These are phyloP conservation scores for Fusarium nematophilum DNA, from an alignment of 2,329 filamentous ascomycete species.

Conservation along the genomic window DNA sequence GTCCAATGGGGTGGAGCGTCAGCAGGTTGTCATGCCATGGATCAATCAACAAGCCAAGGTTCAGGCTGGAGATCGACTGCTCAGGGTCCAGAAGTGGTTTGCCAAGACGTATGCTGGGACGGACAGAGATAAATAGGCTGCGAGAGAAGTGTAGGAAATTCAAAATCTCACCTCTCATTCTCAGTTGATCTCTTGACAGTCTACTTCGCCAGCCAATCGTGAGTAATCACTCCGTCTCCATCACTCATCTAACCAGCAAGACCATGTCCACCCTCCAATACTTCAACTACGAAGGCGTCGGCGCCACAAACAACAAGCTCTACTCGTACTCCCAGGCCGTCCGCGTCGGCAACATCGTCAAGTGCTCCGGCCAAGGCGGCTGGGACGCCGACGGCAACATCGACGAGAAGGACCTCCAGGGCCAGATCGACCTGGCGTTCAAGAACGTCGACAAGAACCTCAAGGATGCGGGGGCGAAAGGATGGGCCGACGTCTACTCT, in stretches of 20 bases:
- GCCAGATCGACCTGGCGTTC: constrained; percentile 65
- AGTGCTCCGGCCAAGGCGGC: constrained; percentile 40
- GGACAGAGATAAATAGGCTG: too few species aligned
- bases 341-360: constrained; percentile 32
- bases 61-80: too few species aligned
- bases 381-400: constrained; percentile 37
- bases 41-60: too few species aligned
- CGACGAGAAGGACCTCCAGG: constrained; percentile 51
- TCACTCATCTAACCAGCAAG: too few species aligned
- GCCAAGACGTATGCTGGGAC: too few species aligned
- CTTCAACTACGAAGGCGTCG: constrained; percentile 48
- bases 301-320: constrained; percentile 37
- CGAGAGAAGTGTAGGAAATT: too few species aligned
- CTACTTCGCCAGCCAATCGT: too few species aligned
- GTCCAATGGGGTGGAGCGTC: too few species aligned
- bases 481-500: constrained; percentile 65
- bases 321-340: constrained; percentile 42
- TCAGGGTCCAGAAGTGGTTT: too few species aligned
- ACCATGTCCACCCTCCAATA: constrained; percentile 48
- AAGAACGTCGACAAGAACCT: constrained; percentile 65
- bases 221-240: too few species aligned
- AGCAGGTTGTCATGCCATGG: too few species aligned
- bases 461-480: constrained; percentile 64
- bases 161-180: background rate
- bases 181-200: background rate